A percentile compares a stretch with the other conserved stretches of the same genome.
phyloP scores from a whole-genome alignment of 495 filamentous ascomycete genomes.

The Gamarada debralockiae region DNA sequence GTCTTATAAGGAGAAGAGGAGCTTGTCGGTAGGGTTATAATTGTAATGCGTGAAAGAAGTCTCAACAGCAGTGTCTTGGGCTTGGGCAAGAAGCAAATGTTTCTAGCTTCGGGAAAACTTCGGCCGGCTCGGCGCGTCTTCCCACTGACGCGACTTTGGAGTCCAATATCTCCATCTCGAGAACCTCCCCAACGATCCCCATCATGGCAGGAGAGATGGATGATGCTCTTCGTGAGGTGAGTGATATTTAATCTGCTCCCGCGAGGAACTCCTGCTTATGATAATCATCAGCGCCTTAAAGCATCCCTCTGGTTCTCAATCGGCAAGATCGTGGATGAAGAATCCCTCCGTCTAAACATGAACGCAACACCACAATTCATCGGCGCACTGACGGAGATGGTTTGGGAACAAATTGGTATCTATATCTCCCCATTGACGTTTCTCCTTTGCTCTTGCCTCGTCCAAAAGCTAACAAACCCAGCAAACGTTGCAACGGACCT shows the following conservation, averaged over 20 bases:
- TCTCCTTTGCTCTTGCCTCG: background rate
- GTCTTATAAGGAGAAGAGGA: too few relatives aligned
- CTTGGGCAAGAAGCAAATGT: too few relatives aligned
- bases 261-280: background rate
- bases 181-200: background rate
- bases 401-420: slow-evolving; percentile 85
- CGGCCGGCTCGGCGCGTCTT: too few relatives aligned
- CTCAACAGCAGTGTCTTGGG: too few relatives aligned
- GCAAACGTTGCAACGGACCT: slow-evolving; percentile 66
- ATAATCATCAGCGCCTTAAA: slow-evolving; percentile 53
- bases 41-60: too few relatives aligned
- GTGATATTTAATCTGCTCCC: background rate
- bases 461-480: slow-evolving; percentile 6
- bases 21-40: too few relatives aligned
- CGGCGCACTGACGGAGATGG: slow-evolving; percentile 83
- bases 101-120: too few relatives aligned
- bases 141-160: too few relatives aligned
- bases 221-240: slow-evolving; percentile 26
- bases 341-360: slow-evolving; percentile 67
- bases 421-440: background rate
- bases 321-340: slow-evolving; percentile 86
- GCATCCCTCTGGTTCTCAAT: slow-evolving; percentile 89
- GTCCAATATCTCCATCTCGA: too few relatives aligned
- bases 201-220: slow-evolving; percentile 26
- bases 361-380: slow-evolving; percentile 97